Conservation (phyloP, 352 stramenopile genomes). For the Pythium aristosporum region DNA sequence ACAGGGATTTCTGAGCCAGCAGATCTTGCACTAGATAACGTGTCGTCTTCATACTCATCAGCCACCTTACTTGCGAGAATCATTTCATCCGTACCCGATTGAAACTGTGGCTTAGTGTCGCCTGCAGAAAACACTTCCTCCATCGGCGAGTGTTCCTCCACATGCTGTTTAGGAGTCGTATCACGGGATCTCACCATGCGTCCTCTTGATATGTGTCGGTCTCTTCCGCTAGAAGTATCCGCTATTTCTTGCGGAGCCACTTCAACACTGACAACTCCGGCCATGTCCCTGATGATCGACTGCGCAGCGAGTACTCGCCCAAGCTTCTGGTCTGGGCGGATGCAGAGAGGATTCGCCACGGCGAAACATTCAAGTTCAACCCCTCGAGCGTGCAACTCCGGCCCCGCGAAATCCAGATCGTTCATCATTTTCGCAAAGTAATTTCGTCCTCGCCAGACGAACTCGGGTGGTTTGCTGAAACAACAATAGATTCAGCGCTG, state of each 20-base stretch:
- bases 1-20: background rate
- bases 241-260: background rate
- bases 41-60: constrained; percentile 8
- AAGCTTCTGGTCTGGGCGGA: constrained; percentile 69
- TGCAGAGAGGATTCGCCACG: constrained; percentile 54
- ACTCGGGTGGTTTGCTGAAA: constrained; percentile 53
- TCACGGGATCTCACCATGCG: background rate
- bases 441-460: constrained; percentile 69
- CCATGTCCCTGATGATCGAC: constrained; percentile 75
- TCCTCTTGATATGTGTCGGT: background rate
- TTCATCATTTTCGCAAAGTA: constrained; percentile 76
- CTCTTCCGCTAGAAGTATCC: background rate
- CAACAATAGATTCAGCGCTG: background rate
- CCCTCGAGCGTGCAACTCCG: constrained; percentile 48
- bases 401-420: constrained; percentile 69
- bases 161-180: background rate
- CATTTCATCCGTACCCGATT: constrained; percentile 23
- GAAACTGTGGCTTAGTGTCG: background rate
- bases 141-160: background rate
- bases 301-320: constrained; percentile 67
- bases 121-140: background rate
- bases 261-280: constrained; percentile 31
- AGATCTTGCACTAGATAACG: background rate
- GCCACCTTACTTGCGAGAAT: background rate
- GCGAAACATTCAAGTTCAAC: constrained; percentile 59